These are phyloP conservation scores for Dioszegia aurantiaca DNA, from an alignment of 768 basidiomycete species.

Conservation along the genomic window DNA sequence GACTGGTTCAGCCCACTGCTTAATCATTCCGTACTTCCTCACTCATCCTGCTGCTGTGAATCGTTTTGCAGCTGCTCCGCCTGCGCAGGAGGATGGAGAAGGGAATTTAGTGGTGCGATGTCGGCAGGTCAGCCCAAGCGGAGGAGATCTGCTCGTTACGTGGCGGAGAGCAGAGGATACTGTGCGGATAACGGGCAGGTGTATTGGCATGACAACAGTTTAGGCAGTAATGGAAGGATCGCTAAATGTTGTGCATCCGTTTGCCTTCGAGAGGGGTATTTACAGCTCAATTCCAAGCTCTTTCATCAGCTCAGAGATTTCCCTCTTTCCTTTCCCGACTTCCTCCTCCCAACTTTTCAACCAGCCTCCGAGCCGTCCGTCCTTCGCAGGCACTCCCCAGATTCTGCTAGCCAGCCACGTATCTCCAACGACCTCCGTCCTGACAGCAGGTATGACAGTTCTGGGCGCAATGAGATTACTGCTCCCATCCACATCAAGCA, in stretches of 20 bases:
- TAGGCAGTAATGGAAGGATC: too few species aligned
- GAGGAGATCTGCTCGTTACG: conserved; percentile 11
- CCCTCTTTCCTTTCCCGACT: not conserved
- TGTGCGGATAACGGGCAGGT: conserved; percentile 20
- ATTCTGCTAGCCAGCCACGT: conserved; percentile 66
- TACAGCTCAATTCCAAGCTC: conserved; percentile 13
- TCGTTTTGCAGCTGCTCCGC: conserved; percentile 1
- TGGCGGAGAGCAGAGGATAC: conserved; percentile 16
- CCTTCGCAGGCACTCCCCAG: conserved; percentile 58
- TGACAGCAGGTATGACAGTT: conserved; percentile 59
- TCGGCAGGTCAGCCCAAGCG: conserved; percentile 17
- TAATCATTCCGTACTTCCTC: conserved; percentile 22
- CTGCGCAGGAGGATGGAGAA: not conserved
- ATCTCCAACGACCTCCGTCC: conserved; percentile 36
- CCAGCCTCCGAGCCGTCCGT: conserved; percentile 5
- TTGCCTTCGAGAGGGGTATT: not conserved
- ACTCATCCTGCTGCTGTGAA: conserved; percentile 2
- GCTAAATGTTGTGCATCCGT: not conserved
- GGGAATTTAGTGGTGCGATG: not conserved
- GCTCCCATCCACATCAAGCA: conserved; percentile 67
- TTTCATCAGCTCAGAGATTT: conserved; percentile 5
- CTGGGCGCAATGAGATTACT: conserved; percentile 66
- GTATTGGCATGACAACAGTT: not conserved
- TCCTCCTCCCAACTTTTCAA: conserved; percentile 11
- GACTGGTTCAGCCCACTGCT: conserved; percentile 29